Evolutionary conservation across 768 basidiomycete genomes (phyloP), one percentile per base, ranked within the genome.

Genomic region (Clitopilus hobsonii): DNA sequence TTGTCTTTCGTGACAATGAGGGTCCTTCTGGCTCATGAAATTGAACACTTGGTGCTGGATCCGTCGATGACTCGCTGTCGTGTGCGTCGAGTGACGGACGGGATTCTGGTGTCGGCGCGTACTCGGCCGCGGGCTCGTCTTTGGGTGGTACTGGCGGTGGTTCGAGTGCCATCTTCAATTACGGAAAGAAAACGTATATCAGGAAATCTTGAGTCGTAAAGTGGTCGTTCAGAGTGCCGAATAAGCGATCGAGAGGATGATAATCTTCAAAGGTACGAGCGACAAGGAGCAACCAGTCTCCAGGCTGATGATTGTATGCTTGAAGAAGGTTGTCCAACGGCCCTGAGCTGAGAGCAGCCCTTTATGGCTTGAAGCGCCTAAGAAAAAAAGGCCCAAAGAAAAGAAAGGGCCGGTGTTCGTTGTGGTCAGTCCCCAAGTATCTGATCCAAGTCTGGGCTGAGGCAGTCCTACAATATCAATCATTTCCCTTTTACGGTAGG

Each of bases 281-380:
- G 36, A 23, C 30, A 1, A 24, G 30, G n/a, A 57, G 55, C 38
- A 57, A 57, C 61, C 58, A 60, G 63, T 56, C 51, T 53, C 62
- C 60, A 58, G 58, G 58, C 60, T 45, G 60, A 26, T 50, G n/a
- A 30, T 14, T 1, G 38, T 51, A 49, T 56, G 22, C 18, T 45
- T 32, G 55, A 55, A 25, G 53, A 51, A 27, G 53, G 25, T 51
- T n/a, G n/a, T n/a, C n/a, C n/a, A n/a, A n/a, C n/a, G n/a, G 22
- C 22, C 16, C 10, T 10, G 22, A 45, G 41, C n/a, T 45, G 22
- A 23, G 18, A 45, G 22, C 7, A 45, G 41, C 41, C 41, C 10
- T 6, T 5, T 5, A 10, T 10, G 41, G 41, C 41, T 18, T 18
- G 41, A 45, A 45, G 41, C 41, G 22, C 41, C 41, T 45, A 10